Evolutionary conservation across 495 filamentous ascomycete genomes (phyloP).

Genomic region (Lepraria neglecta): DNA sequence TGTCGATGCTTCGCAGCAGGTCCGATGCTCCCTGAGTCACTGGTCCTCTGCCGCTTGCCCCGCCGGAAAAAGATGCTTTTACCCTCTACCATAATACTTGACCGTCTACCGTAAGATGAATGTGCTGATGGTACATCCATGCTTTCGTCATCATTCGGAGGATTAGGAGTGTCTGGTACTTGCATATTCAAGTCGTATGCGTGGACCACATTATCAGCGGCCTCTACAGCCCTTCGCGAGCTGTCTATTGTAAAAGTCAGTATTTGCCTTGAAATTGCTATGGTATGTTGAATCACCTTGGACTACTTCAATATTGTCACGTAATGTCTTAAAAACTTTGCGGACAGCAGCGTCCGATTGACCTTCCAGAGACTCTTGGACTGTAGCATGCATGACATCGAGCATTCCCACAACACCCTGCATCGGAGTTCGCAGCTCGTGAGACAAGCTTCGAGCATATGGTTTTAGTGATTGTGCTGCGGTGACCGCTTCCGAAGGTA

Average conservation of each 20-base stretch:
- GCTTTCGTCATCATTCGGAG: slow-evolving; percentile 38
- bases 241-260: slow-evolving; percentile 47
- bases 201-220: slow-evolving; percentile 79
- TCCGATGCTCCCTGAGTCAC: slow-evolving; percentile 38
- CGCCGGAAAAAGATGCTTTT: slow-evolving; percentile 42
- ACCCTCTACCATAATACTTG: slow-evolving; percentile 42
- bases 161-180: slow-evolving; percentile 54
- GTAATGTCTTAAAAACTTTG: slow-evolving; percentile 56
- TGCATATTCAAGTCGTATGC: slow-evolving; percentile 85
- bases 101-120: slow-evolving; percentile 31
- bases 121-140: slow-evolving; percentile 28
- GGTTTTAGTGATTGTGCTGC: slow-evolving; percentile 65
- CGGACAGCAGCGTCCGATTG: slow-evolving; percentile 46
- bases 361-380: slow-evolving; percentile 60
- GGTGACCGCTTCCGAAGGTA: slow-evolving; percentile 47
- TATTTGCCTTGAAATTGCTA: not conserved
- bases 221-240: slow-evolving; percentile 70
- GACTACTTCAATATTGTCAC: slow-evolving; percentile 68
- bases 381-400: slow-evolving; percentile 77
- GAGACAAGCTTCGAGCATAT: slow-evolving; percentile 71
- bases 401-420: slow-evolving; percentile 81
- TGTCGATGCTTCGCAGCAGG: slow-evolving; percentile 38
- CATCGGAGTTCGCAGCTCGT: slow-evolving; percentile 78
- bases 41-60: slow-evolving; percentile 45
- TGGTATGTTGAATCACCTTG: slow-evolving; percentile 44